Evolutionary conservation across 148 eudicot genomes (phyloP), one percentile per base, ranked within the genome.

Genomic region (Camellia sinensis): DNA sequence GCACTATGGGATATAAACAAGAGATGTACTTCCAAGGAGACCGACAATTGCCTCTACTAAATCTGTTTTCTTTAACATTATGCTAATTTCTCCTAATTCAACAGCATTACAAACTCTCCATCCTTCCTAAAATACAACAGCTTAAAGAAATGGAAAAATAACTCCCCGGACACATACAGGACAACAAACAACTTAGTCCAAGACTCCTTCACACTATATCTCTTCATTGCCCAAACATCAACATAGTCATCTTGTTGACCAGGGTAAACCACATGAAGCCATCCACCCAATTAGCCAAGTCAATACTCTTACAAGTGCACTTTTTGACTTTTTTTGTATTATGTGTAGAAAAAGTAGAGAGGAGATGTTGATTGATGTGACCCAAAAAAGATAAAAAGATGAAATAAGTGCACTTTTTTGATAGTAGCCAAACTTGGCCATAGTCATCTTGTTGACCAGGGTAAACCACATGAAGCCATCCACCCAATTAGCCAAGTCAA

Each of bases 201-300:
- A 59, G 52, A 41, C 10, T 45, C 52, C 46, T 67, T 68, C 21
- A 68, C 21, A 7, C 52, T 8, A 18, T 68, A 75, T 15, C 19
- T 54, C 78, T 75, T 75, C 68, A 75, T 75, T 18, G 9, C 67
- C 78, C 78, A 75, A 59, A 44, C 78, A 75, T 75, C 67, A 3
- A 45, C 65, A 18, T n/a, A 22, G 41, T 9, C 56, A 4, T 12
- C 77, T 4, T 0, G 2, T 7, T 53, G 29, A 4, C 13, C 43
- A 44, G 1, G 37, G 37, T 75, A 1, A 61, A 75, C 21, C 66
- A 43, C 21, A 40, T 53, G 60, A 40, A 75, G 67, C 9, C 48
- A 18, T 62, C 37, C 78, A 40, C 52, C 67, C 67, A 75, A 59
- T 61, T 54, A 5, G 5, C 11, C 53, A 75, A 43, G 12, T 15